Evolutionary conservation across 352 stramenopile genomes (phyloP), one percentile per base, ranked within the genome.

Genomic region (Hyaloperonospora brassicae): DNA sequence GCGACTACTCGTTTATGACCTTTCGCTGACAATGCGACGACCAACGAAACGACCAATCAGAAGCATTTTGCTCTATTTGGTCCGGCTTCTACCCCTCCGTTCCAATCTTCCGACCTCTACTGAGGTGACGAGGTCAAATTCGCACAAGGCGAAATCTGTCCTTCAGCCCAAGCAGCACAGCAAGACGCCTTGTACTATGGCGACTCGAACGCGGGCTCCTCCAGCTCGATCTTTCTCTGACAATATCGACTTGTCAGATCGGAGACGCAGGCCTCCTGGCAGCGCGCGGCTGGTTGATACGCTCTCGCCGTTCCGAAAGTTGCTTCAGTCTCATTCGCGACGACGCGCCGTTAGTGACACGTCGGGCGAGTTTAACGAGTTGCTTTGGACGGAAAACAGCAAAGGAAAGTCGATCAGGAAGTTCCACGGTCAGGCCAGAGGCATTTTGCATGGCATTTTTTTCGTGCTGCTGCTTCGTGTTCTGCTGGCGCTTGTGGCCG

Each of bases 391-490:
- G 21, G 69, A 77, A 44, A 68, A 62, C 50, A 73, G 57, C 49
- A 77, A 70, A 12, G 67, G 62, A 41, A 76, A 83, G 62, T 85
- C 74, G 21, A 72, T 83, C 45, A 60, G 73, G 46, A 65, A 68
- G 10, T 85, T 85, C 63, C 76, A 70, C 17, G 74, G 72, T 31
- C 65, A 85, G 46, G 74, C 68, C 23, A 76, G 69, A 45, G 70
- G 68, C 50, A 85, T 85, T 23, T 55, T 85, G 47, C 71, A 71
- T 52, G 72, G 72, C 52, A 79, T 85, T 57, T 85, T 85, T 55
- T 70, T 79, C 17, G 56, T 80, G 40, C 62, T 85, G 47, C 50
- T 85, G 50, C 62, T 85, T 50, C 70, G 70, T 24, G 81, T 85
- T 51, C 46, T 77, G 35, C 48, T 85, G 31, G 62, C 61, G 21